Percentiles rank a stretch among this genome's conserved stretches.
Evolutionary conservation across 495 filamentous ascomycete genomes (phyloP).

Genomic region (Immersiella caudata): DNA sequence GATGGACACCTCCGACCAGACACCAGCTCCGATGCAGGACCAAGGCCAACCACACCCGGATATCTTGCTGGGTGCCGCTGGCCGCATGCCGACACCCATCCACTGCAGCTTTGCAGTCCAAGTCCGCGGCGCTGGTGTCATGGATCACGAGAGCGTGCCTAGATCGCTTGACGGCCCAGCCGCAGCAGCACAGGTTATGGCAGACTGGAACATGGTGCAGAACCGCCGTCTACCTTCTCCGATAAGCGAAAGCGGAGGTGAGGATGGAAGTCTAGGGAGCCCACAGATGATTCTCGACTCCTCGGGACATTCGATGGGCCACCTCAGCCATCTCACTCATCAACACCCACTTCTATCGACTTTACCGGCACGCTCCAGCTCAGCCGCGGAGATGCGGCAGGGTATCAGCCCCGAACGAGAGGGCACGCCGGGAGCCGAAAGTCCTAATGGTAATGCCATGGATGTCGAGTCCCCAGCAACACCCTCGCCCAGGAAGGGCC

Average conservation of each 20-base stretch:
- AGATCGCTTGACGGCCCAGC: constrained; percentile 43
- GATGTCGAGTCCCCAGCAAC: constrained; percentile 38
- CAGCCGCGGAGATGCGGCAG: constrained; percentile 22
- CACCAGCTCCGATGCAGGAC: constrained; percentile 15
- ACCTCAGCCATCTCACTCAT: constrained; percentile 41
- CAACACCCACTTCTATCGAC: constrained; percentile 38
- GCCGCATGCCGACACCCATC: constrained; percentile 59
- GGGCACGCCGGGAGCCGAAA: constrained; percentile 16
- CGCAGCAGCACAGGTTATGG: constrained; percentile 35
- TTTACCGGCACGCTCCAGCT: constrained; percentile 26
- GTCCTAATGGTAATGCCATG: constrained; percentile 27
- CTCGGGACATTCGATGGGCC: constrained; percentile 29
- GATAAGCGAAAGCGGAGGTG: constrained; percentile 67
- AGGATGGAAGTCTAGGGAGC: constrained; percentile 40
- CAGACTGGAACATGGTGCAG: constrained; percentile 52
- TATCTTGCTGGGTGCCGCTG: constrained; percentile 35
- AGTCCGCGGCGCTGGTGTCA: constrained; percentile 40
- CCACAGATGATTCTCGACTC: constrained; percentile 45
- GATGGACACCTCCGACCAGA: constrained; percentile 41
- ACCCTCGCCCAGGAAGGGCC: constrained; percentile 44
- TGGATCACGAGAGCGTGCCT: constrained; percentile 36
- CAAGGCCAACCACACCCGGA: constrained; percentile 34
- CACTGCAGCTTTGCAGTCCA: constrained; percentile 52
- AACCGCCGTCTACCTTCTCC: constrained; percentile 68
- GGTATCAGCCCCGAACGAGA: constrained; percentile 15